Conservation (phyloP, 2,329 filamentous ascomycete genomes). For the Cytospora mali region DNA sequence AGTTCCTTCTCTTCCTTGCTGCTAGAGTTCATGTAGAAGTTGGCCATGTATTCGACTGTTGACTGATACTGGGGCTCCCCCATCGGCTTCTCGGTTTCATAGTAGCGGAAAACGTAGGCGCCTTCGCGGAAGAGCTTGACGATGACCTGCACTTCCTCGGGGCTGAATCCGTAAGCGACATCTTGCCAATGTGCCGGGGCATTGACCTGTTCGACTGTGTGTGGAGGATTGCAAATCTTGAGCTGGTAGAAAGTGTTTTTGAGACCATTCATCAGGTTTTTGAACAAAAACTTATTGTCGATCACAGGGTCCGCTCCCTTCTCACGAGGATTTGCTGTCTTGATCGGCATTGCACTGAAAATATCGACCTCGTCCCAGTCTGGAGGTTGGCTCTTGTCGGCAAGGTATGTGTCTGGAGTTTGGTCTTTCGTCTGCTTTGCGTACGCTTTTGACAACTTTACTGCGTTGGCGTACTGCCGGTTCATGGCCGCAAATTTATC, state of each 20-base stretch:
- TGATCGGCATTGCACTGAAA: conserved; percentile 94
- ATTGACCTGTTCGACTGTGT: conserved; percentile 73
- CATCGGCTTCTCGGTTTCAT: conserved; percentile 80
- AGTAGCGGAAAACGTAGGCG: conserved; percentile 95
- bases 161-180: conserved; percentile 93
- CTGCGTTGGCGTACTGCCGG: conserved; percentile 88
- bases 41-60: conserved; percentile 88
- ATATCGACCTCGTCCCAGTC: conserved; percentile 99
- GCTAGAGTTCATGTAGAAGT: conserved; percentile 92
- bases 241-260: conserved; percentile 97
- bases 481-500: conserved; percentile 99
- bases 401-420: conserved; percentile 76
- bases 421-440: conserved; percentile 67
- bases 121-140: conserved; percentile 97
- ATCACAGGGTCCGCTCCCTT: conserved; percentile 85
- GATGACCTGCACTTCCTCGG: conserved; percentile 94
- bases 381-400: conserved; percentile 76
- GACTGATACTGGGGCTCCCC: conserved; percentile 75
- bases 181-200: conserved; percentile 92
- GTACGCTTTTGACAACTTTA: conserved; percentile 84
- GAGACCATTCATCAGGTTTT: conserved; percentile 90
- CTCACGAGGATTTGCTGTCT: conserved; percentile 88
- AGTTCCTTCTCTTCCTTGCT: conserved; percentile 97
- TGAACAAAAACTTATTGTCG: conserved; percentile 98
- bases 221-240: conserved; percentile 79